Evolutionary conservation across 208 protist species (phyloP).

Genomic region (Polymyxa betae): DNA sequence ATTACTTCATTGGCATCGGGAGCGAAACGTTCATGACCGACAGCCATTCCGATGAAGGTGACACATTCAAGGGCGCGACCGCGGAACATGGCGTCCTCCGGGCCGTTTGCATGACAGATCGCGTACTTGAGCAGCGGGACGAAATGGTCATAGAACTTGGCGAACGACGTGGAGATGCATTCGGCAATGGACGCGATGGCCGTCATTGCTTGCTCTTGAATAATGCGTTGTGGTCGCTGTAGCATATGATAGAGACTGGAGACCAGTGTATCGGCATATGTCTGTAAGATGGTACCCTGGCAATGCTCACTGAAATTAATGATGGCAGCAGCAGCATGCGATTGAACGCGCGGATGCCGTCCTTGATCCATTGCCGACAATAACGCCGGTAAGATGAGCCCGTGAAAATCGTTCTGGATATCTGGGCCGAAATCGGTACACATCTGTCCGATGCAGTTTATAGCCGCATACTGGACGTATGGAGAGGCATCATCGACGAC

Average conservation of each 20-base stretch:
- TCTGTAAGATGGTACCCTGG: constrained; percentile 60
- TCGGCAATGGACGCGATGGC: constrained; percentile 80
- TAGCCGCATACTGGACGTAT: constrained; percentile 80
- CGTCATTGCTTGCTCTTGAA: constrained; percentile 74
- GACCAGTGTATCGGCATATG: constrained; percentile 64
- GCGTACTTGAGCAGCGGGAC: constrained; percentile 80
- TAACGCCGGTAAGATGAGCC: constrained; percentile 71
- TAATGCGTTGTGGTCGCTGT: constrained; percentile 18
- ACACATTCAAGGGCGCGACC: constrained; percentile 84
- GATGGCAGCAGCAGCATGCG: constrained; percentile 68
- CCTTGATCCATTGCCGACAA: constrained; percentile 71
- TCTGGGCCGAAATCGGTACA: constrained; percentile 76
- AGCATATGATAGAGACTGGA: background rate
- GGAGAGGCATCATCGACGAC: constrained; percentile 73
- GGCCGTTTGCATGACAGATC: constrained; percentile 62
- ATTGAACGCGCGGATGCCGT: constrained; percentile 66
- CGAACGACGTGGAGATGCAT: constrained; percentile 71
- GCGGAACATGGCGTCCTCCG: constrained; percentile 68
- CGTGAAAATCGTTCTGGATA: constrained; percentile 68
- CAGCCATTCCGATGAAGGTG: constrained; percentile 79
- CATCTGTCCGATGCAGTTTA: constrained; percentile 81
- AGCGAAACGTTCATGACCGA: constrained; percentile 79
- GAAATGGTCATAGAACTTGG: constrained; percentile 78
- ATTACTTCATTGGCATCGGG: constrained; percentile 78
- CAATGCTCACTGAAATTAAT: constrained; percentile 81